These are phyloP conservation scores for Glycine tomentella DNA, from an alignment of 306 rosid genomes.

Conservation along the genomic window DNA sequence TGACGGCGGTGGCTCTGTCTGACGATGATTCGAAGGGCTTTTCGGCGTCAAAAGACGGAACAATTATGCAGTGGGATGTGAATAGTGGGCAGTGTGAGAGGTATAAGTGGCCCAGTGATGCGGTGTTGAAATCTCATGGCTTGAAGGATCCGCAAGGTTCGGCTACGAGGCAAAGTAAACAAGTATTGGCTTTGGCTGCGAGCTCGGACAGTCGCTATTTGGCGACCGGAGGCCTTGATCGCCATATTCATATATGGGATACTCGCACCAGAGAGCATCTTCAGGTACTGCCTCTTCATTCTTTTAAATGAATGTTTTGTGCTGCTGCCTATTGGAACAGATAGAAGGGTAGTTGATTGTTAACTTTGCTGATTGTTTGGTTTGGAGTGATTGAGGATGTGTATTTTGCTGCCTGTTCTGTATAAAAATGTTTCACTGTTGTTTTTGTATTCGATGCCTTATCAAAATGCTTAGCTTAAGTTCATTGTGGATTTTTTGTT, in stretches of 20 bases:
- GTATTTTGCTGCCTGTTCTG: not conserved
- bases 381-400: not conserved
- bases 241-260: slow-evolving; percentile 99
- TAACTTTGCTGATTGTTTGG: not conserved
- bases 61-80: slow-evolving; percentile 89
- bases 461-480: not conserved
- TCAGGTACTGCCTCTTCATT: slow-evolving; percentile 60
- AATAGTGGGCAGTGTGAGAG: slow-evolving; percentile 78
- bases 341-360: slow-evolving; percentile 8
- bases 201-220: slow-evolving; percentile 94
- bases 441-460: not conserved
- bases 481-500: slow-evolving; percentile 24
- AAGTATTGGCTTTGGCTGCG: slow-evolving; percentile 72
- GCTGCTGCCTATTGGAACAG: not conserved
- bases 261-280: slow-evolving; percentile 85
- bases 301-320: slow-evolving; percentile 12
- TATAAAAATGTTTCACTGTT: not conserved
- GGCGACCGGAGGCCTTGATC: slow-evolving; percentile 90
- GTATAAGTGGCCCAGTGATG: slow-evolving; percentile 80
- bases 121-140: slow-evolving; percentile 77
- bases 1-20: slow-evolving; percentile 80
- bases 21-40: slow-evolving; percentile 88
- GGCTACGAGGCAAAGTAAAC: slow-evolving; percentile 75
- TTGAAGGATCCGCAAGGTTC: slow-evolving; percentile 81
- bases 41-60: slow-evolving; percentile 94